Conservation (phyloP, 116 monocot genomes). For the Phalaenopsis hybrid region DNA sequence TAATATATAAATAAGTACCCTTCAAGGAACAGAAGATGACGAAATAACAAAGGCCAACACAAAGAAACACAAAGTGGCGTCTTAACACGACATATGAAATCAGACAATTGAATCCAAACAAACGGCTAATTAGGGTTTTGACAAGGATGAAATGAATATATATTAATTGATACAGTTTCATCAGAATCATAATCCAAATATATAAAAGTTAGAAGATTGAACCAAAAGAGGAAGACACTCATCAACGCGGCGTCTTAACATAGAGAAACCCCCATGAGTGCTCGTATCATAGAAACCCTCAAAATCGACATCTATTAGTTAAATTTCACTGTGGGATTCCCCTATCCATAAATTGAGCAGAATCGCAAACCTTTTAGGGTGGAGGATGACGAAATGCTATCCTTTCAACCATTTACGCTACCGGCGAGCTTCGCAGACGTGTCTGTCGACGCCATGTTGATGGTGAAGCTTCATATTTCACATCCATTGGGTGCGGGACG, state of each 20-base stretch:
- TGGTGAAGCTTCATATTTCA: constrained; percentile 1
- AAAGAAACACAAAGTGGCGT: too few species aligned
- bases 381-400: constrained; percentile 18
- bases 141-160: background rate
- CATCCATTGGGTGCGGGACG: constrained; percentile 10
- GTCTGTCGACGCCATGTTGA: constrained; percentile 32
- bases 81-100: too few species aligned
- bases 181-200: background rate
- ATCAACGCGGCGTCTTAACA: constrained; percentile 71
- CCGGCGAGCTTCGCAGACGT: constrained; percentile 20
- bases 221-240: constrained; percentile 82
- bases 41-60: too few species aligned
- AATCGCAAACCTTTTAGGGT: constrained; percentile 14
- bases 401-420: constrained; percentile 12
- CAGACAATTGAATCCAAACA: too few species aligned
- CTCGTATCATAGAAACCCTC: constrained; percentile 67
- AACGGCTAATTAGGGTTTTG: too few species aligned
- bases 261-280: constrained; percentile 81
- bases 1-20: too few species aligned
- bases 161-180: background rate
- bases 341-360: background rate
- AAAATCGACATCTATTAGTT: background rate
- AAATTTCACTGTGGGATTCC: background rate
- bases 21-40: too few species aligned
- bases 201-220: background rate